Percentiles rank a stretch among this genome's conserved stretches.
phyloP scores from a whole-genome alignment of 495 filamentous ascomycete genomes.

The Penicillium verhagenii region DNA sequence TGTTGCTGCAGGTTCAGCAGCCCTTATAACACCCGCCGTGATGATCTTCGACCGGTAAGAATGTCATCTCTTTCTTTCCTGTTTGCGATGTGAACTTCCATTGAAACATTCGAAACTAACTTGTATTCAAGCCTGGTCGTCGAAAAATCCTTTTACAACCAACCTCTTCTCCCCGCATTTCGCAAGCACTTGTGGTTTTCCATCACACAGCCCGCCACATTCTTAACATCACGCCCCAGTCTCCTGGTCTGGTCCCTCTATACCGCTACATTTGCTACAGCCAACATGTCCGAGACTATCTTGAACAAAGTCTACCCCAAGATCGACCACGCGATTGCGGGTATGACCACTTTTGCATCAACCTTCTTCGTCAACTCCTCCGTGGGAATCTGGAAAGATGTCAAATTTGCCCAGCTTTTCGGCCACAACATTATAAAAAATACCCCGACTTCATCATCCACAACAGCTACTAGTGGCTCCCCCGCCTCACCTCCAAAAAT shows the following conservation, averaged over 20 bases:
- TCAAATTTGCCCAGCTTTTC: constrained; percentile 45
- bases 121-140: constrained; percentile 54
- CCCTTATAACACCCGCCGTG: constrained; percentile 39
- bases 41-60: constrained; percentile 42
- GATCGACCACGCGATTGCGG: constrained; percentile 51
- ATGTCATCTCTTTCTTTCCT: not conserved
- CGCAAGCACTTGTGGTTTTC: constrained; percentile 59
- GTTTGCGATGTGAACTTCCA: too few species aligned
- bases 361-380: constrained; percentile 43
- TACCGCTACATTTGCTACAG: constrained; percentile 82
- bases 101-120: constrained; percentile 13
- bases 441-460: constrained; percentile 37
- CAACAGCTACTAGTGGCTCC: constrained; percentile 20
- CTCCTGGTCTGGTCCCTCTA: constrained; percentile 80
- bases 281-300: constrained; percentile 63
- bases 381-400: constrained; percentile 47
- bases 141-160: constrained; percentile 81
- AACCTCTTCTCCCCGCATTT: constrained; percentile 63
- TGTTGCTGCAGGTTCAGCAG: constrained; percentile 39
- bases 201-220: constrained; percentile 61
- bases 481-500: constrained; percentile 26
- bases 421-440: constrained; percentile 26
- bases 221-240: constrained; percentile 74
- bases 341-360: constrained; percentile 34
- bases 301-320: constrained; percentile 38